A percentile compares a stretch with the other conserved stretches of the same genome.
Conservation (phyloP, 306 rosid species). For the Nissolia schottii region DNA sequence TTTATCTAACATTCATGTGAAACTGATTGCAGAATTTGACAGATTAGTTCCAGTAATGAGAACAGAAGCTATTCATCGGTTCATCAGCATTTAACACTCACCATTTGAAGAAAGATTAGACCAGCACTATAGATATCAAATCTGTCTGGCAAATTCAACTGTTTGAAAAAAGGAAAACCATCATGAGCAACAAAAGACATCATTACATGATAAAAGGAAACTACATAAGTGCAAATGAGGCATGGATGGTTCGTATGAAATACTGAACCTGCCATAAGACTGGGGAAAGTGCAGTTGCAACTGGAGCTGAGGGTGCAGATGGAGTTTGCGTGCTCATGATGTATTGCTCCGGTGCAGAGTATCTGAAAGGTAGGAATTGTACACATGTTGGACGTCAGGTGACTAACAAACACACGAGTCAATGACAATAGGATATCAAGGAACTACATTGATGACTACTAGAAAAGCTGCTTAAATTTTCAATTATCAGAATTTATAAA, state of each 20-base stretch:
- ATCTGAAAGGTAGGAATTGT: slow-evolving; percentile 45
- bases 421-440: background rate
- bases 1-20: background rate
- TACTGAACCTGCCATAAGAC: slow-evolving; percentile 88
- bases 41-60: background rate
- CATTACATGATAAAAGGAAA: slow-evolving; percentile 6
- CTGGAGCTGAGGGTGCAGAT: slow-evolving; percentile 95
- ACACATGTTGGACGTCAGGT: background rate
- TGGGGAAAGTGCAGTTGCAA: slow-evolving; percentile 94
- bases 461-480: background rate
- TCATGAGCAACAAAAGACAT: slow-evolving; percentile 21
- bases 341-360: slow-evolving; percentile 96
- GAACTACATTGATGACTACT: background rate
- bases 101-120: slow-evolving; percentile 92
- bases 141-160: slow-evolving; percentile 91
- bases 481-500: background rate
- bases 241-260: slow-evolving; percentile 1
- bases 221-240: slow-evolving; percentile 1
- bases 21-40: background rate
- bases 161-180: slow-evolving; percentile 38
- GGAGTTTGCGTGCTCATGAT: slow-evolving; percentile 99
- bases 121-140: slow-evolving; percentile 94
- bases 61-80: slow-evolving; percentile 10
- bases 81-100: slow-evolving; percentile 39
- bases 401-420: background rate